A percentile compares a stretch with the other conserved stretches of the same genome.
These are phyloP conservation scores for Chytriomyces sp. DNA, from an alignment of 192 early-diverging fungal genomes.

Conservation along the genomic window DNA sequence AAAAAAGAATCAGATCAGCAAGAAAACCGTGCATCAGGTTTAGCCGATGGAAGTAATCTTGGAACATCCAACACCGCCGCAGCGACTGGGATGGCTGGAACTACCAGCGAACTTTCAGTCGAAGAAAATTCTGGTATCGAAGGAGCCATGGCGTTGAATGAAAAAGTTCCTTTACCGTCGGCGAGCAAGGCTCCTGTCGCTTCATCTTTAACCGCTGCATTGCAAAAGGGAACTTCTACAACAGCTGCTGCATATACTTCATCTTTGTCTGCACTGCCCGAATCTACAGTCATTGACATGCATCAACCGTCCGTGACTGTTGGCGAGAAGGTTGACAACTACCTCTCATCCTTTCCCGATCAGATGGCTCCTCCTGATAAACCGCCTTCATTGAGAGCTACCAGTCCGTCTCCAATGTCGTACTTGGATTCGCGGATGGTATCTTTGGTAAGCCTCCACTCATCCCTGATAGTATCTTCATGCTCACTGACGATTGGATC, in stretches of 20 bases:
- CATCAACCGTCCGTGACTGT: constrained; percentile 7
- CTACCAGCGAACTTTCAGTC: not conserved
- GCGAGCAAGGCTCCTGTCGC: constrained; percentile 1
- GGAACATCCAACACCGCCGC: not conserved
- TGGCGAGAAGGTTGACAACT: constrained; percentile 56
- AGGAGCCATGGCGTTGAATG: not conserved
- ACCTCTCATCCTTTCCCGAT: constrained; percentile 46
- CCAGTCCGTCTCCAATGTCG: constrained; percentile 19
- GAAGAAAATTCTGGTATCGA: not conserved
- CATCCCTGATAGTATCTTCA: not conserved
- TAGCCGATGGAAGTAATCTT: not conserved
- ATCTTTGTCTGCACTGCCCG: not conserved
- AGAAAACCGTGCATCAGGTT: not conserved
- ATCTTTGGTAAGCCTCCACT: too few relatives aligned
- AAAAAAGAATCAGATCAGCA: constrained; percentile 42
- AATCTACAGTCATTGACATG: not conserved
- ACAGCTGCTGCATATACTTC: not conserved
- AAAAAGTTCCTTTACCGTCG: not conserved
- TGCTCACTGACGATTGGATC: not conserved
- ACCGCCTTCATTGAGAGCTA: constrained; percentile 25
- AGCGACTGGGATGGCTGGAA: constrained; percentile 9
- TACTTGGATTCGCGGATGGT: constrained; percentile 21
- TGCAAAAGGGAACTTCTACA: not conserved
- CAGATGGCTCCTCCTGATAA: constrained; percentile 30
- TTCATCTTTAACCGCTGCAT: constrained; percentile 9